phyloP scores from a whole-genome alignment of 305 asterid species.

The Rubia tinctorum region DNA sequence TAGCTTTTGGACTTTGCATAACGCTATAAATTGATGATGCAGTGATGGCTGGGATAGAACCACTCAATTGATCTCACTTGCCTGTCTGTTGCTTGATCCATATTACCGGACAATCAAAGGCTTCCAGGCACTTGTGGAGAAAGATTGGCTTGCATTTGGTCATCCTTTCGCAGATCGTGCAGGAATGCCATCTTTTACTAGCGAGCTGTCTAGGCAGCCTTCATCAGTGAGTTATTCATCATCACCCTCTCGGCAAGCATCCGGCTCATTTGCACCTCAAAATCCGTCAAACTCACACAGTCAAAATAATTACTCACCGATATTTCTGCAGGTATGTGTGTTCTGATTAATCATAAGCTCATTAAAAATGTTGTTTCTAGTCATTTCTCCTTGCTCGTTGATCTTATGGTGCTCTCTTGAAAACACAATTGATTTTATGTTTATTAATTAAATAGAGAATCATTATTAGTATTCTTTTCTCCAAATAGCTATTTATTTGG shows the following conservation, averaged over 20 bases:
- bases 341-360: not conserved
- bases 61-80: slow-evolving; percentile 91
- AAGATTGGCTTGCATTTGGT: slow-evolving; percentile 99
- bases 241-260: slow-evolving; percentile 73
- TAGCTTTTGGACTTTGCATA: slow-evolving; percentile 4
- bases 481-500: not conserved
- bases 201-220: slow-evolving; percentile 77
- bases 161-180: slow-evolving; percentile 98
- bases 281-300: slow-evolving; percentile 65
- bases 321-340: slow-evolving; percentile 80
- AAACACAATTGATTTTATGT: not conserved
- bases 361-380: not conserved
- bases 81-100: slow-evolving; percentile 96
- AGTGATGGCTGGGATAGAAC: slow-evolving; percentile 99
- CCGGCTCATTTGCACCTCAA: slow-evolving; percentile 58
- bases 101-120: slow-evolving; percentile 92
- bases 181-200: slow-evolving; percentile 73
- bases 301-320: slow-evolving; percentile 85
- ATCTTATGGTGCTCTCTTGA: not conserved
- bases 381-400: not conserved
- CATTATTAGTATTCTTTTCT: not conserved
- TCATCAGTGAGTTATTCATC: slow-evolving; percentile 75
- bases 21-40: slow-evolving; percentile 20
- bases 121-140: slow-evolving; percentile 96
- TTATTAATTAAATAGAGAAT: not conserved